These are phyloP conservation scores for Penicillium sp. DNA, from an alignment of 2,329 filamentous ascomycete species.

Conservation along the genomic window DNA sequence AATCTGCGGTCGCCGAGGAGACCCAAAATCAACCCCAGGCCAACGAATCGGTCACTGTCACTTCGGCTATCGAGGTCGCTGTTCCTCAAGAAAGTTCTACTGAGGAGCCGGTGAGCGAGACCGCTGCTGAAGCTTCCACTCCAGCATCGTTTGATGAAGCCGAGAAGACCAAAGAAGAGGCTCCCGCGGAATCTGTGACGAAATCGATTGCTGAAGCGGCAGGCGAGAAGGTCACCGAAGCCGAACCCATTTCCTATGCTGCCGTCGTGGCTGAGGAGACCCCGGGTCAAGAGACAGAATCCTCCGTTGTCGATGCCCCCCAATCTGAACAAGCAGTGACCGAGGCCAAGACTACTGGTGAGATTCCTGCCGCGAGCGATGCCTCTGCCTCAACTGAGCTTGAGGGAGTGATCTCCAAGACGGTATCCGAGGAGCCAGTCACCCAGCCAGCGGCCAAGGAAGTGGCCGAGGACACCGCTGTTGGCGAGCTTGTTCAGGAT, in stretches of 20 bases:
- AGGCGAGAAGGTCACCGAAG: neutral
- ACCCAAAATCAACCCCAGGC: neutral
- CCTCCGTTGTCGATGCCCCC: too few species aligned
- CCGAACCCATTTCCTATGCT: too few species aligned
- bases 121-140: slow-evolving; percentile 19
- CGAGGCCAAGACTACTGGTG: neutral
- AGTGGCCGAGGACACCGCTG: slow-evolving; percentile 20
- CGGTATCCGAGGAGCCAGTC: neutral
- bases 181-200: slow-evolving; percentile 12
- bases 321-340: too few species aligned
- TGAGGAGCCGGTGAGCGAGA: slow-evolving; percentile 63
- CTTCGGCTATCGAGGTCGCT: slow-evolving; percentile 19
- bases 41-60: neutral
- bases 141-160: neutral
- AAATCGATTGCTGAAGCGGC: neutral
- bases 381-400: slow-evolving; percentile 8
- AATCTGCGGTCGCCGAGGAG: neutral
- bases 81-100: slow-evolving; percentile 37
- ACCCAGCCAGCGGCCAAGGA: slow-evolving; percentile 18
- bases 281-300: slow-evolving; percentile 14
- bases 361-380: neutral
- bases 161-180: neutral
- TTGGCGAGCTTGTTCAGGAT: neutral
- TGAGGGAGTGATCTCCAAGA: slow-evolving; percentile 22
- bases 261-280: neutral